A percentile compares a stretch with the other conserved stretches of the same genome.
Evolutionary conservation across 768 basidiomycete species (phyloP).

Genomic region (Tulasnella sp.): DNA sequence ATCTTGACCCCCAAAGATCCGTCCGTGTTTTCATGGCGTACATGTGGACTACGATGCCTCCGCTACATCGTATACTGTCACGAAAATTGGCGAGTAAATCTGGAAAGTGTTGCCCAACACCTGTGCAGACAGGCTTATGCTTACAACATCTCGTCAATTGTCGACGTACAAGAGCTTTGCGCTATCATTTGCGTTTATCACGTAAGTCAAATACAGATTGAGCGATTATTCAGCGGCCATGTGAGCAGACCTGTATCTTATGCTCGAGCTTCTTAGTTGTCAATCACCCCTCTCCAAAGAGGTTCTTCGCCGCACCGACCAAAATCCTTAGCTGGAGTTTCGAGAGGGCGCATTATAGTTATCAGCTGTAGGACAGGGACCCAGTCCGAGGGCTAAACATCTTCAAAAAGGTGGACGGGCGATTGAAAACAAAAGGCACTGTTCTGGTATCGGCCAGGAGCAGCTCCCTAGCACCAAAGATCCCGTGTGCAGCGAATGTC

Average conservation of each 20-base stretch:
- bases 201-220: neutral
- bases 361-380: no score
- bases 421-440: conserved; percentile 1
- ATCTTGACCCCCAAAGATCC: conserved; percentile 52
- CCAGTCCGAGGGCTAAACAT: no score
- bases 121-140: no score
- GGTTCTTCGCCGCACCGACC: neutral
- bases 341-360: neutral
- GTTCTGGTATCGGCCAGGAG: neutral
- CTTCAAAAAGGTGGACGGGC: conserved; percentile 5
- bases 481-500: conserved; percentile 1
- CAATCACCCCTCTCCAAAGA: neutral
- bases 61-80: conserved; percentile 26
- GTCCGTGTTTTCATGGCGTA: conserved; percentile 40
- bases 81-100: no score
- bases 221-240: neutral
- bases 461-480: neutral
- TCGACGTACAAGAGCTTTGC: conserved; percentile 1
- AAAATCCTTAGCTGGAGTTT: neutral
- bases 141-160: no score
- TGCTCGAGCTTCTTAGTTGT: conserved; percentile 1
- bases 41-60: conserved; percentile 39
- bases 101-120: no score
- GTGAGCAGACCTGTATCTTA: conserved; percentile 10
- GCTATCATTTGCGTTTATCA: neutral